A percentile compares a stretch with the other conserved stretches of the same genome.
Evolutionary conservation across 2,329 filamentous ascomycete genomes (phyloP).

Genomic region (Graphium sp.): DNA sequence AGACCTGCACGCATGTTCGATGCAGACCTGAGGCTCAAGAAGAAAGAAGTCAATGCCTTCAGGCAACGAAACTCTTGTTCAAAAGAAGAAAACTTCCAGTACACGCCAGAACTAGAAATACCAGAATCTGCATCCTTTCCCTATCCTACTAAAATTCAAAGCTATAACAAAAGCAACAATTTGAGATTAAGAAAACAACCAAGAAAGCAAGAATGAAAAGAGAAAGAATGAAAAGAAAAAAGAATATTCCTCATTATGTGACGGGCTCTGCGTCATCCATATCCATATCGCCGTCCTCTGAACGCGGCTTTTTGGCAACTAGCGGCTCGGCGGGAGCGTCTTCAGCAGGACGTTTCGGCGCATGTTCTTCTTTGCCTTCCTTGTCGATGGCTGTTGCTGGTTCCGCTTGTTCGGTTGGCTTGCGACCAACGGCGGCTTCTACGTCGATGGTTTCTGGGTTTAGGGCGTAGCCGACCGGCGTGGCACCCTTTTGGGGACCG

Average conservation of each 20-base stretch:
- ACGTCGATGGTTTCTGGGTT: constrained; percentile 40
- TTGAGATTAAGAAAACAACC: no score
- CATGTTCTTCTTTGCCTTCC: constrained; percentile 15
- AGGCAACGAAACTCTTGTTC: no score
- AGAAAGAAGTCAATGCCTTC: no score
- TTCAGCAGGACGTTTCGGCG: constrained; percentile 39
- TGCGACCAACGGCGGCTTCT: constrained; percentile 43
- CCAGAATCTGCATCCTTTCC: no score
- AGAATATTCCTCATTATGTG: neutral
- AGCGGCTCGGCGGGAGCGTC: constrained; percentile 21
- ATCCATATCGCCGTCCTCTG: constrained; percentile 12
- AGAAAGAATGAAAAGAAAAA: no score
- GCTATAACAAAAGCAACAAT: no score
- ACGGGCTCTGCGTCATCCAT: neutral
- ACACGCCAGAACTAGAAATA: no score
- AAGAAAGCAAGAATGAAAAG: no score
- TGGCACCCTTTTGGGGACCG: constrained; percentile 47
- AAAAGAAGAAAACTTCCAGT: no score
- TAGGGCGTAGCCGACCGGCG: constrained; percentile 20
- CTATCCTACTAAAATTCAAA: no score
- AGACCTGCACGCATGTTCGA: no score
- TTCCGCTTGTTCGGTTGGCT: constrained; percentile 10
- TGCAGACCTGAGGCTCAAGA: no score
- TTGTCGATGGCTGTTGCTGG: constrained; percentile 9
- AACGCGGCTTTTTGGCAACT: constrained; percentile 31